Percentiles rank a stretch among this genome's conserved stretches.
phyloP scores from a whole-genome alignment of 1,284 basidiomycete genomes.

The Cutaneotrichosporon daszewskae region DNA sequence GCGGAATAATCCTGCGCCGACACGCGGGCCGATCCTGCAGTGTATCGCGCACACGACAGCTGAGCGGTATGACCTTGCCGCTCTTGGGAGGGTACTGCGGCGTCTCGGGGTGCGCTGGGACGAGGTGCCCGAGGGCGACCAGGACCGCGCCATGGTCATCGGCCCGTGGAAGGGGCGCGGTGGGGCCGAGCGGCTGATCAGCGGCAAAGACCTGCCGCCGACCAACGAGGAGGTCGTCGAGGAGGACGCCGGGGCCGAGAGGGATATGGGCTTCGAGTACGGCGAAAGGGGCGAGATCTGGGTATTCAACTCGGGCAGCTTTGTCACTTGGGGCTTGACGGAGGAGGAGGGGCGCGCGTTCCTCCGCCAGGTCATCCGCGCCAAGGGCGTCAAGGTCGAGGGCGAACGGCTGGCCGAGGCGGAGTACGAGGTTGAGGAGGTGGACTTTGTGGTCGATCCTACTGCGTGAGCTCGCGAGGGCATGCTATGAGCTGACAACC shows the following conservation, averaged over 20 bases:
- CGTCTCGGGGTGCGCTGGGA: constrained; percentile 40
- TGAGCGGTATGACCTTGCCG: constrained; percentile 41
- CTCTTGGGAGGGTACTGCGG: constrained; percentile 31
- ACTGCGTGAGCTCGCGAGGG: constrained; percentile 61
- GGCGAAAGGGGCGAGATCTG: constrained; percentile 76
- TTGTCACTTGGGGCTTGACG: constrained; percentile 81
- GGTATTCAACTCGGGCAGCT: constrained; percentile 74
- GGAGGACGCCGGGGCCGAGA: constrained; percentile 49
- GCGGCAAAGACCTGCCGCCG: constrained; percentile 30
- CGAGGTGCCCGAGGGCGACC: constrained; percentile 44
- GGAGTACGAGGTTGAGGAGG: constrained; percentile 76
- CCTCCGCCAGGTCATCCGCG: constrained; percentile 58
- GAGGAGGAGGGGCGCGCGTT: constrained; percentile 70
- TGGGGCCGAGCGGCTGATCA: constrained; percentile 36
- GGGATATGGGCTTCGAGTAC: constrained; percentile 43
- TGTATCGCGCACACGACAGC: constrained; percentile 49
- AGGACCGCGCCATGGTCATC: constrained; percentile 43
- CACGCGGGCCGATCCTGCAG: constrained; percentile 44
- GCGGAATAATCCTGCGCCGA: constrained; percentile 38
- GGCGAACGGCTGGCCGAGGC: constrained; percentile 54
- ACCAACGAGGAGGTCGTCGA: constrained; percentile 10
- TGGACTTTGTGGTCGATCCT: constrained; percentile 84
- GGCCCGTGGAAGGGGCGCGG: constrained; percentile 45
- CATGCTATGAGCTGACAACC: constrained; percentile 5
- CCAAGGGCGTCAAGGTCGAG: constrained; percentile 54